Percentiles rank a stretch among this genome's conserved stretches.
Conservation (phyloP, 1,284 basidiomycete species). For the Ceratorhiza oryzae-sativae region DNA sequence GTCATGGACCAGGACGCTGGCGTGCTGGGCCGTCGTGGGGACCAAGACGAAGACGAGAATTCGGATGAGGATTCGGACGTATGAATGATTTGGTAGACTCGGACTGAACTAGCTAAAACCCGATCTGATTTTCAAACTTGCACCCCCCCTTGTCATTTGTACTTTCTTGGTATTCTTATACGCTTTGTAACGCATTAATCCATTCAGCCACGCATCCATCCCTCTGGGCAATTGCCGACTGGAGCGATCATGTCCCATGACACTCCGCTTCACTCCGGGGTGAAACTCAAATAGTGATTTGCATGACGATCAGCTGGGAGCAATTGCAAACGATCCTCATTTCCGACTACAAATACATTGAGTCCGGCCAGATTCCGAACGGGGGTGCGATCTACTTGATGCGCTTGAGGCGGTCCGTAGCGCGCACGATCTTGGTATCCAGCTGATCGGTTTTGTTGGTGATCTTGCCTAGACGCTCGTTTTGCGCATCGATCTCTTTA, state of each 20-base stretch:
- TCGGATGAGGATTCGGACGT: constrained; percentile 2
- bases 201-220: background rate
- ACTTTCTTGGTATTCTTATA: constrained; percentile 13
- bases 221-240: background rate
- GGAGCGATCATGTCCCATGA: background rate
- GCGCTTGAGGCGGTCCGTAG: constrained; percentile 59
- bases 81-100: too few relatives aligned
- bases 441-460: constrained; percentile 71
- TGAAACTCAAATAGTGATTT: too few relatives aligned
- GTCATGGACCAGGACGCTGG: constrained; percentile 22
- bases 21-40: constrained; percentile 27
- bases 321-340: background rate
- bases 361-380: background rate
- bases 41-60: constrained; percentile 41
- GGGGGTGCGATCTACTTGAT: constrained; percentile 7
- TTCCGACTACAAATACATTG: background rate
- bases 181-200: background rate
- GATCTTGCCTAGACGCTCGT: constrained; percentile 71
- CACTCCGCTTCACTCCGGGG: background rate
- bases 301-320: too few relatives aligned
- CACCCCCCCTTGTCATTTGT: too few relatives aligned
- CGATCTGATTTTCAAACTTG: background rate
- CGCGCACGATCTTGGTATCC: constrained; percentile 68
- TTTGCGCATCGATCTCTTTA: constrained; percentile 80
- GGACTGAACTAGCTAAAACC: background rate